phyloP scores from a whole-genome alignment of 1,139 yeast species.

The Candida sp. region DNA sequence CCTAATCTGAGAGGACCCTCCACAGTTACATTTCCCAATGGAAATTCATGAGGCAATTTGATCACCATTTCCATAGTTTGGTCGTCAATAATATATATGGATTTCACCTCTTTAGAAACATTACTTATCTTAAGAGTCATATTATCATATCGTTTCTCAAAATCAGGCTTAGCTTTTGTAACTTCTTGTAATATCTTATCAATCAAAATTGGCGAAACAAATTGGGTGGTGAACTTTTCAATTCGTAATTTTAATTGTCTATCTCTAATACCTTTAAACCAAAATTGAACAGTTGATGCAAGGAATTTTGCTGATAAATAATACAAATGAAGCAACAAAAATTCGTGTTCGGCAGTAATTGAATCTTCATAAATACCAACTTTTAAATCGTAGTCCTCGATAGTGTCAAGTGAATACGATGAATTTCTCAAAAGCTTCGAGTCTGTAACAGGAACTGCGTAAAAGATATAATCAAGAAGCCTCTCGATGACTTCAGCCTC shows the following conservation, averaged over 20 bases:
- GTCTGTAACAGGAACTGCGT: conserved; percentile 43
- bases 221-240: conserved; percentile 59
- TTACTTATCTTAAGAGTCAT: conserved; percentile 56
- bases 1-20: conserved; percentile 83
- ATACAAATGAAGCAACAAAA: conserved; percentile 51
- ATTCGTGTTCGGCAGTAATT: conserved; percentile 22
- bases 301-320: conserved; percentile 55
- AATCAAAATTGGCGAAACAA: conserved; percentile 65
- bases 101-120: conserved; percentile 65
- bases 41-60: conserved; percentile 31
- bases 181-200: conserved; percentile 57
- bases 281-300: conserved; percentile 66
- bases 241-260: conserved; percentile 53
- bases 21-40: conserved; percentile 44
- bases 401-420: conserved; percentile 4
- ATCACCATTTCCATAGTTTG: conserved; percentile 82
- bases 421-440: conserved; percentile 6
- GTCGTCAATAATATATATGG: conserved; percentile 80
- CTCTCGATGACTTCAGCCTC: conserved; percentile 42
- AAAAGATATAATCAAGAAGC: conserved; percentile 49
- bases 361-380: conserved; percentile 16
- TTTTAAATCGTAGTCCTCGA: conserved; percentile 16
- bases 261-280: conserved; percentile 67
- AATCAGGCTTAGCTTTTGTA: conserved; percentile 29
- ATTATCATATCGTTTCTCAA: conserved; percentile 50